Base-by-base conservation (phyloP, 192 early-diverging fungal genomes). In the Linnemannia exigua region DNA sequence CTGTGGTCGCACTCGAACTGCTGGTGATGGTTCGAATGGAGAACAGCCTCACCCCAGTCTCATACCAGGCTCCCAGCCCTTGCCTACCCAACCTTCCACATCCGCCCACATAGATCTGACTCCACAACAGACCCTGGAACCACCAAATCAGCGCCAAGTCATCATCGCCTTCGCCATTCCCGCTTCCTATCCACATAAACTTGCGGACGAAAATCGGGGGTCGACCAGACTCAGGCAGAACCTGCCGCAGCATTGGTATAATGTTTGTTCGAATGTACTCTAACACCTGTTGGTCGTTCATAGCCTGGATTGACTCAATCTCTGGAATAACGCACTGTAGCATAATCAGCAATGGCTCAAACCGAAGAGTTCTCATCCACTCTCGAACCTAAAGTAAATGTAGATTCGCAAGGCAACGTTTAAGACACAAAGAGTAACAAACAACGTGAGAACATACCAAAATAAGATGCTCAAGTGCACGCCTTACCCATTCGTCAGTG, bases 91-190 rank as follows among this genome's bases (percentile, higher is more conserved):
- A 47, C 52, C 79, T 44, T 37, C 90, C 88, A 76, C 91, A 88
- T 0, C 91, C 89, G 0, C 92, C 89, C 31, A 92, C 74, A 78
- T 95, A 95, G 19, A 92, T 90, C 51, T 94, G 91, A 31, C 95
- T 93, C 95, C 94, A 95, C 48, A 95, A 81, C 41, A 95, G 76
- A 69, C 90, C 91, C 33, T 91, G 83, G 81, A 94, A 95, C 95
- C 95, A 95, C n/a, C 92, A 90, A 9, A 93, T 85, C 48, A 94
- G 75, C 19, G 92, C 93, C 58, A 63, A 15, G 31, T 63, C 58
- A 31, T 63, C 58, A 63, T 33, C 28, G 14, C 14, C 58, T 31
- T 4, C 58, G 28, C 22, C 15, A 25, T 33, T 63, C 9, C 58
- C 58, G 12, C 11, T 22, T 50, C 90, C 91, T 67, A 90, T 88